Evolutionary conservation across 73 alveolate species (phyloP).

Genomic region (Paramecium tetraurelia): DNA sequence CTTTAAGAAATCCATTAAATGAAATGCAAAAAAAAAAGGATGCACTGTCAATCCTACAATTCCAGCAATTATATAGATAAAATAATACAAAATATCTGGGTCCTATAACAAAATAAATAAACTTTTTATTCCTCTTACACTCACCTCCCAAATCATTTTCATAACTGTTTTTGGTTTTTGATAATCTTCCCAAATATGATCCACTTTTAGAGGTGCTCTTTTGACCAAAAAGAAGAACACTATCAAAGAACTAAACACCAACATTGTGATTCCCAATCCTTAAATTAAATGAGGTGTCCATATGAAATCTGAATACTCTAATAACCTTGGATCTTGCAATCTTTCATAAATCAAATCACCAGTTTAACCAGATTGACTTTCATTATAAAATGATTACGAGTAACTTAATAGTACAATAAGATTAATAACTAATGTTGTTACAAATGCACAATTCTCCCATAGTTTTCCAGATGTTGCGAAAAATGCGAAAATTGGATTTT

Average conservation of each 20-base stretch:
- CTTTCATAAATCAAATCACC: slow-evolving; percentile 36
- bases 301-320: not conserved
- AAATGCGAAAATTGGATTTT: slow-evolving; percentile 66
- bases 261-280: slow-evolving; percentile 44
- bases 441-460: slow-evolving; percentile 82
- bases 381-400: slow-evolving; percentile 8
- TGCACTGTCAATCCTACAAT: slow-evolving; percentile 82
- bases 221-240: slow-evolving; percentile 63
- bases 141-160: not conserved
- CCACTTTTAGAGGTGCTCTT: slow-evolving; percentile 64
- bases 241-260: slow-evolving; percentile 60
- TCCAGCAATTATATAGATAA: slow-evolving; percentile 81
- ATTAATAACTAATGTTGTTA: slow-evolving; percentile 71
- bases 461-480: slow-evolving; percentile 70
- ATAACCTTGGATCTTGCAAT: slow-evolving; percentile 52
- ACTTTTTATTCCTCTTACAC: not conserved
- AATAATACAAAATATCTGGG: slow-evolving; percentile 69
- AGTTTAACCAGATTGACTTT: not conserved
- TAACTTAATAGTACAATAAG: slow-evolving; percentile 70
- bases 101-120: slow-evolving; percentile 51
- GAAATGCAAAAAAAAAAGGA: slow-evolving; percentile 88
- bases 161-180: not conserved
- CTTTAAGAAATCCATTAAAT: slow-evolving; percentile 84
- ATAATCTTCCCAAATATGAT: slow-evolving; percentile 52
- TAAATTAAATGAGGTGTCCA: slow-evolving; percentile 38